Evolutionary conservation across 108 stramenopile genomes (phyloP), one percentile per base, ranked within the genome.

Genomic region (Pseudonitzschia pungens): DNA sequence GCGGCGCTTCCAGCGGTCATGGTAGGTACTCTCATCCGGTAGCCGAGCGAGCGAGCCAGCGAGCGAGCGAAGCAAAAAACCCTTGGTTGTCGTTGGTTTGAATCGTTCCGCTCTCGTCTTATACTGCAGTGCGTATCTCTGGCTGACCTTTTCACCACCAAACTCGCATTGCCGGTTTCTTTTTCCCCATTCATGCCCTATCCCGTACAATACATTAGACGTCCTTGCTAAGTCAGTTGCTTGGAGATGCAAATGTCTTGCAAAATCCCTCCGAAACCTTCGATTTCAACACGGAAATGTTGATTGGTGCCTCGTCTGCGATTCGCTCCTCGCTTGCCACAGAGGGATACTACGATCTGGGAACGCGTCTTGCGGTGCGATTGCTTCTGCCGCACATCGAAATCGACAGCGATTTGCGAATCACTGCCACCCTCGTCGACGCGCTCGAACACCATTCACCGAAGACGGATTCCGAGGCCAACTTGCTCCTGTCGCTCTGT

Each of bases 1-100:
- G 92, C 90, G 16, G 92, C 92, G 14, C 68, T 93, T 28, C 92
- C 92, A 27, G 87, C 92, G 0, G 81, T 87, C 15, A 80, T 91
- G 86, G 91, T 92, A 68, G 74, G 87, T 65, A n/a, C n/a, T n/a
- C n/a, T n/a, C n/a, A 32, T 78, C 6, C 55, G 24, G 11, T 11
- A 11, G 9, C 42, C 9, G 11, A 43, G 42, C 6, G 42, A 43
- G 6, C 9, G 42, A 6, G 42, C 6, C 11, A 11, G 42, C 11
- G 42, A 16, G 9, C 67, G 36, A 68, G 7, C 22, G 43, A 50
- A 9, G 7, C 18, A 9, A 45, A 20, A 7, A 44, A 22, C n/a
- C 8, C 43, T 6, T n/a, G n/a, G n/a, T n/a, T n/a, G n/a, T n/a
- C n/a, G n/a, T n/a, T n/a, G n/a, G n/a, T n/a, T n/a, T n/a, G n/a